Evolutionary conservation across 2,329 filamentous ascomycete genomes (phyloP), one percentile per base, ranked within the genome.

Genomic region (Westerdykella ornata): DNA sequence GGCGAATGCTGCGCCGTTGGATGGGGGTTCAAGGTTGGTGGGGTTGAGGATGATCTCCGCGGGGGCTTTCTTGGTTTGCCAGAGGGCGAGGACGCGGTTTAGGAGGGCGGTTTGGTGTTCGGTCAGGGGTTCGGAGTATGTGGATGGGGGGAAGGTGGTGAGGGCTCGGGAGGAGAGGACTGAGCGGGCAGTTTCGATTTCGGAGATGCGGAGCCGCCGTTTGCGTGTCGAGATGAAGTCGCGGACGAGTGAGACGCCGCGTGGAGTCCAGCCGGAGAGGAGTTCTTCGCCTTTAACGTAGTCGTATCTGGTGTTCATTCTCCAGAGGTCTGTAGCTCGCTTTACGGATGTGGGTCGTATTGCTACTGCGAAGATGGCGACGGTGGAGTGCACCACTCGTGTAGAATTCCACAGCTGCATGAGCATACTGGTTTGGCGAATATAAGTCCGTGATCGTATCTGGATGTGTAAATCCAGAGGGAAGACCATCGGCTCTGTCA

Each of bases 211-310:
- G 43, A 77, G 74, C 53, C 81, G 81, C 59, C 85, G 83, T 66
- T 85, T 88, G 45, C 81, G 81, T 5, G 84, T 77, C 9, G 75
- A 68, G 41, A 96, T 83, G 56, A 84, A 95, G 65, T 98, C 92
- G 43, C 82, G 80, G n/a, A 98, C 83, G 1, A 98, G 71, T 0
- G 88, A 94, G 2, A 97, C 85, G 28, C 92, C 88, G 32, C 92
- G 79, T 2, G 92, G 90, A 6, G 82, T 81, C 92, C 92, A 98
- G 42, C 81, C 81, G 2, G 75, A 81, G 30, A 98, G 72, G 37
- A 82, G 76, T 65, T 98, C 92, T 67, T 98, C 89, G 41, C 92
- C 92, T 65, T 95, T 96, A 55, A 98, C 86, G 60, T 96, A 97
- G 63, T 94, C 88, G 56, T 94, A 85, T 45, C 87, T 83, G 13